Percentiles rank a stretch among this genome's conserved stretches.
These are phyloP conservation scores for Penicillium mononematosum DNA, from an alignment of 495 filamentous ascomycete species.

Conservation along the genomic window DNA sequence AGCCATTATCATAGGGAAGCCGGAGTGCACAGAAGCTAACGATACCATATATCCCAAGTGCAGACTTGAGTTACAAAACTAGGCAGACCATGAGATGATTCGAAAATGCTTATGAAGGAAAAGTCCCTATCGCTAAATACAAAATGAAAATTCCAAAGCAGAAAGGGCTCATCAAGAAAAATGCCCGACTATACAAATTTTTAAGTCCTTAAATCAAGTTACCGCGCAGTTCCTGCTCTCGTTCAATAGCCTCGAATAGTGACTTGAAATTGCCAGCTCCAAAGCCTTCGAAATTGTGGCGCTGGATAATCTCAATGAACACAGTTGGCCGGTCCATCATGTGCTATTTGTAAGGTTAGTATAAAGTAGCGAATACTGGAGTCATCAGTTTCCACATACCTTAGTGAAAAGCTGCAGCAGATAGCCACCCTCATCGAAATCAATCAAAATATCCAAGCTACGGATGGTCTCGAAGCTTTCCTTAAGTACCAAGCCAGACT, in stretches of 20 bases:
- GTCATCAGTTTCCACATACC: conserved; percentile 30
- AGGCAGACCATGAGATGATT: not conserved
- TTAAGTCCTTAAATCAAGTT: conserved; percentile 55
- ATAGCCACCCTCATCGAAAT: conserved; percentile 89
- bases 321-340: conserved; percentile 91
- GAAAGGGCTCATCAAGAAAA: not conserved
- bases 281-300: conserved; percentile 83
- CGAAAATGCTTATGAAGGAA: not conserved
- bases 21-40: not conserved
- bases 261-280: conserved; percentile 95
- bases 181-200: not conserved
- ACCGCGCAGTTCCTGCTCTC: conserved; percentile 79
- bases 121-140: not conserved
- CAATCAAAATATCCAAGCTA: conserved; percentile 77
- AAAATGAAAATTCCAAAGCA: not conserved
- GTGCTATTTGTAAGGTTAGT: conserved; percentile 50
- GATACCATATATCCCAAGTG: not conserved
- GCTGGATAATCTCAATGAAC: conserved; percentile 91
- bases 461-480: conserved; percentile 76
- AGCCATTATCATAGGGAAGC: not conserved
- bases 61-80: not conserved
- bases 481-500: conserved; percentile 51
- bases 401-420: conserved; percentile 85
- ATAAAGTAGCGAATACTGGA: not conserved
- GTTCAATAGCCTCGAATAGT: conserved; percentile 87